Evolutionary conservation across 352 stramenopile species (phyloP).

Genomic region (Pythium folliculosum): DNA sequence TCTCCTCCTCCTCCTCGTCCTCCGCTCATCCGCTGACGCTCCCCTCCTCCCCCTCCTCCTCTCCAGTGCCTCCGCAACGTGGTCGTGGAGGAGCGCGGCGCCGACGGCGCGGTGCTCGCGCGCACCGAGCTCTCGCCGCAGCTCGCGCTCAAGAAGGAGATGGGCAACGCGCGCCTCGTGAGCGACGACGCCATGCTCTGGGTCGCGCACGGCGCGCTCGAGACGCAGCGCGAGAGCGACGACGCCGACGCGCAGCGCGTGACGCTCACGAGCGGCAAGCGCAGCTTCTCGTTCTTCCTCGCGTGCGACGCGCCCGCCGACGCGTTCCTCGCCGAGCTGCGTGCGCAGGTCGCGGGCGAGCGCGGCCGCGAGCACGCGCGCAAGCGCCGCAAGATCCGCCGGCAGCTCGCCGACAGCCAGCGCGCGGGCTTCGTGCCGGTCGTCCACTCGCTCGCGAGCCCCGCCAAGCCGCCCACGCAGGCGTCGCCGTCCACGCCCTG

Average conservation of each 20-base stretch:
- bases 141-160: constrained; percentile 74
- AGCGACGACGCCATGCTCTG: constrained; percentile 73
- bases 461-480: constrained; percentile 20
- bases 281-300: constrained; percentile 68
- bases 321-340: constrained; percentile 66
- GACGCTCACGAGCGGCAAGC: constrained; percentile 57
- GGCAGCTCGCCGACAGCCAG: constrained; percentile 50
- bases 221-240: constrained; percentile 36
- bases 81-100: constrained; percentile 50
- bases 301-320: constrained; percentile 39
- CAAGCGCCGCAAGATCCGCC: constrained; percentile 84
- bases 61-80: constrained; percentile 57
- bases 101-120: constrained; percentile 41
- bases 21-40: not conserved
- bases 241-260: constrained; percentile 35
- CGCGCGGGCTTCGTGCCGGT: constrained; percentile 67
- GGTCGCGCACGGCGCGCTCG: constrained; percentile 54
- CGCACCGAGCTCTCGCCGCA: constrained; percentile 36
- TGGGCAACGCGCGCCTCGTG: constrained; percentile 79
- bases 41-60: no score
- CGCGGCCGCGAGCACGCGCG: constrained; percentile 46
- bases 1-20: no score
- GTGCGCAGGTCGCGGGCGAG: constrained; percentile 68
- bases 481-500: constrained; percentile 36
- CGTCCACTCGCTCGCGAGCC: constrained; percentile 69